Evolutionary conservation across 2,329 filamentous ascomycete genomes (phyloP), one percentile per base, ranked within the genome.

Genomic region (Chaetothyriales sp.): DNA sequence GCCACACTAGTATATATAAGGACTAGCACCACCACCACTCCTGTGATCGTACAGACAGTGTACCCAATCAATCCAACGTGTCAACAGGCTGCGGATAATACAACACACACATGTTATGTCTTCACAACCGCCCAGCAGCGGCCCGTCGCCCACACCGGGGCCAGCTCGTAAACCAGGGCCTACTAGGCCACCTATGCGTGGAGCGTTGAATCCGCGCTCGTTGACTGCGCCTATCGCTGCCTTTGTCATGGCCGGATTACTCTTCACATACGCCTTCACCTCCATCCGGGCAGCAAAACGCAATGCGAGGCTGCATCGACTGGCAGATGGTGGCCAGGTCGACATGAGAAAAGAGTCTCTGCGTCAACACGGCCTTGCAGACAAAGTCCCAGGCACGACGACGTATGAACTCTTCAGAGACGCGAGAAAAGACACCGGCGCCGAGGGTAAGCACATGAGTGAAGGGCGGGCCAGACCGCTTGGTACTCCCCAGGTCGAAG

Each of bases 281-380:
- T 80, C 77, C 20, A 84, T 85, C 55, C 71, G 74, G 53, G 76
- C 79, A 20, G 82, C 82, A 2, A 82, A 83, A 58, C 70, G 75
- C 46, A 83, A 84, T 56, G 80, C 80, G 0, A 73, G 78, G 54
- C 75, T 78, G 49, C 68, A 79, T 46, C 73, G 58, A 43, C 57
- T 59, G 53, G 59, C 59, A 7, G 59, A 61, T 47, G 59, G 59
- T 18, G 59, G 59, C 12, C 59, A 61, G 49, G 48, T 61, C 6
- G 57, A 61, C 53, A 59, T 61, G 58, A 53, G 58, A 2, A 55
- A 54, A 15, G 59, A 61, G 47, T 57, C 54, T 42, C 50, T 61
- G 22, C 57, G 59, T 25, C 50, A 55, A 45, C 59, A 60, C 49
- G 59, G 59, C 20, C 49, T 58, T 9, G 44, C 56, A 10, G 57